Conservation (phyloP, 1,284 basidiomycete species). For the Porogramme epimiltina region DNA sequence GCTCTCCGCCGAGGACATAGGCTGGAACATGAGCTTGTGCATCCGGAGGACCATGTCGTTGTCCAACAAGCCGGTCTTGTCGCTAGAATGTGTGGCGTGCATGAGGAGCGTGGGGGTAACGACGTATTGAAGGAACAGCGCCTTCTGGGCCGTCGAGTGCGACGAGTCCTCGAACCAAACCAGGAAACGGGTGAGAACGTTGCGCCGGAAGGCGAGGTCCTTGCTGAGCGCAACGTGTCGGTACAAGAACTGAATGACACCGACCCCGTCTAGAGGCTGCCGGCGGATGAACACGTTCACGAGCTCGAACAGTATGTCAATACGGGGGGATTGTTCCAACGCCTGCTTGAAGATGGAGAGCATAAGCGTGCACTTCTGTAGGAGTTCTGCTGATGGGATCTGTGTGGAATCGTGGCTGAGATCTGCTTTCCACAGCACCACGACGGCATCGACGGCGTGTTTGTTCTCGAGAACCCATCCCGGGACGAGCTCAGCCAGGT, state of each 20-base stretch:
- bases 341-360: conserved; percentile 80
- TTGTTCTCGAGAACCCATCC: conserved; percentile 75
- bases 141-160: conserved; percentile 80
- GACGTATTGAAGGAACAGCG: conserved; percentile 84
- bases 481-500: conserved; percentile 70
- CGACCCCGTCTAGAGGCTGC: conserved; percentile 82
- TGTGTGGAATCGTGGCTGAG: conserved; percentile 49
- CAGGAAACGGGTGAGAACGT: conserved; percentile 85
- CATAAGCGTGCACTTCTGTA: conserved; percentile 71
- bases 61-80: conserved; percentile 67
- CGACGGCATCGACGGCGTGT: conserved; percentile 67
- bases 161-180: conserved; percentile 77
- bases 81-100: conserved; percentile 60
- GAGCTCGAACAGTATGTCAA: conserved; percentile 90
- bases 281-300: conserved; percentile 83
- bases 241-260: conserved; percentile 88
- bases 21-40: conserved; percentile 81
- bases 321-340: conserved; percentile 66
- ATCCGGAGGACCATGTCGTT: conserved; percentile 70
- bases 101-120: conserved; percentile 89
- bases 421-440: conserved; percentile 73
- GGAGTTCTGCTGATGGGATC: conserved; percentile 50
- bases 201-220: conserved; percentile 73
- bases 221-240: conserved; percentile 76
- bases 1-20: conserved; percentile 66